phyloP scores from a whole-genome alignment of 768 basidiomycete species.

The Vararia minispora region DNA sequence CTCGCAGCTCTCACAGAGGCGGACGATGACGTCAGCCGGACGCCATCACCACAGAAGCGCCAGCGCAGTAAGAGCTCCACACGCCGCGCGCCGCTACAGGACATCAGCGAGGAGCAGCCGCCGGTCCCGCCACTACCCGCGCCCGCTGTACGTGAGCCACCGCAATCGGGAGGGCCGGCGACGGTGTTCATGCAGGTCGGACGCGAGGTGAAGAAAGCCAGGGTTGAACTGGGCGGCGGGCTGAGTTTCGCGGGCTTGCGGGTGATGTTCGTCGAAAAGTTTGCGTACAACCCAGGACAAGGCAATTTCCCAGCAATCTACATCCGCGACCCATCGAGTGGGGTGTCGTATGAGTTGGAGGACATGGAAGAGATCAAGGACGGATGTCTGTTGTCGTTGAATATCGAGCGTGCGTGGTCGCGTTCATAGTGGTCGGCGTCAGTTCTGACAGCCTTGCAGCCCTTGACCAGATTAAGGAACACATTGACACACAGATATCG shows the following conservation, averaged over 20 bases:
- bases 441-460: conserved; percentile 33
- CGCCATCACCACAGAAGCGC: conserved; percentile 15
- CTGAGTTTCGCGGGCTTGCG: conserved; percentile 66
- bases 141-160: conserved; percentile 3
- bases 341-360: conserved; percentile 92
- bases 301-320: conserved; percentile 95
- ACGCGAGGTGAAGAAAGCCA: conserved; percentile 80
- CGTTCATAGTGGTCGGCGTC: conserved; percentile 1
- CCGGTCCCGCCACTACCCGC: conserved; percentile 22
- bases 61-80: conserved; percentile 14
- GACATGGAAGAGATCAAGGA: conserved; percentile 88
- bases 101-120: conserved; percentile 20
- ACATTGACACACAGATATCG: conserved; percentile 89
- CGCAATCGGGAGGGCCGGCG: too few species aligned
- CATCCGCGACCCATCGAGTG: conserved; percentile 83
- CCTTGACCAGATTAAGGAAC: conserved; percentile 96
- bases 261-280: conserved; percentile 88
- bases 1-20: conserved; percentile 66
- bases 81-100: conserved; percentile 18
- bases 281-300: conserved; percentile 86
- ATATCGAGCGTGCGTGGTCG: conserved; percentile 82
- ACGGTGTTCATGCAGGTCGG: conserved; percentile 85
- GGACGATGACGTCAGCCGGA: conserved; percentile 40
- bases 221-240: conserved; percentile 56
- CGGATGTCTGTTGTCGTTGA: conserved; percentile 79